Conservation (phyloP, 225 moss, liverwort and hornwort species). For the Lunularia cruciata region DNA sequence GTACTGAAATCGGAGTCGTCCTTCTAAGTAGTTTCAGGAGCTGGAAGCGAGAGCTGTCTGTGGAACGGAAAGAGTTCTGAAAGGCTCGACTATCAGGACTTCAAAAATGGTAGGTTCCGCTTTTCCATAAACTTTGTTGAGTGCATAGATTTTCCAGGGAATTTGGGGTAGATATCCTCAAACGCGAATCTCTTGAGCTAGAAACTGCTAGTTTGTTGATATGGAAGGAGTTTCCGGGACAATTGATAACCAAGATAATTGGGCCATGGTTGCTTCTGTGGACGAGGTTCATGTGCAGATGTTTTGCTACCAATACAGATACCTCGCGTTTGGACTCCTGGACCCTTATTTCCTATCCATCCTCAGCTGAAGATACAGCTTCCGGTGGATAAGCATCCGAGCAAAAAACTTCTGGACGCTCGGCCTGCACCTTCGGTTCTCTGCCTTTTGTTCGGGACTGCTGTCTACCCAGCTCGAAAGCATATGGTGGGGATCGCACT, state of each 20-base stretch:
- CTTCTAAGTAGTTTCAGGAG: constrained; percentile 3
- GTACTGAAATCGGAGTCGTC: neutral
- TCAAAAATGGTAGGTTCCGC: neutral
- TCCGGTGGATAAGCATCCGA: constrained; percentile 8
- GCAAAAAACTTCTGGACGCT: constrained; percentile 35
- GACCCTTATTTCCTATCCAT: neutral
- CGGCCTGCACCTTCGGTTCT: constrained; percentile 41
- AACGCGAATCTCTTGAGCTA: too few species aligned
- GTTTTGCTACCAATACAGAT: neutral
- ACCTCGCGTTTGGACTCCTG: neutral
- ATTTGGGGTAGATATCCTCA: neutral
- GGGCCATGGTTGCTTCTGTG: too few species aligned
- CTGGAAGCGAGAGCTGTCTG: constrained; percentile 2
- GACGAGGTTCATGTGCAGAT: too few species aligned
- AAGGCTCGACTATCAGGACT: neutral
- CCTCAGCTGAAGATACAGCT: neutral
- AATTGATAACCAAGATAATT: neutral
- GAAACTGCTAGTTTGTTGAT: neutral
- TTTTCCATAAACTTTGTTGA: neutral
- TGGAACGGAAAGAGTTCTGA: neutral
- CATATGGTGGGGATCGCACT: constrained; percentile 47
- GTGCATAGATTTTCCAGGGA: too few species aligned
- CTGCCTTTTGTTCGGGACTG: constrained; percentile 35
- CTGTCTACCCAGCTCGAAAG: constrained; percentile 15
- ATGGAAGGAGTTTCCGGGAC: neutral